A percentile compares a stretch with the other conserved stretches of the same genome.
These are phyloP conservation scores for Chaetomium fimeti DNA, from an alignment of 495 filamentous ascomycete species.

Conservation along the genomic window DNA sequence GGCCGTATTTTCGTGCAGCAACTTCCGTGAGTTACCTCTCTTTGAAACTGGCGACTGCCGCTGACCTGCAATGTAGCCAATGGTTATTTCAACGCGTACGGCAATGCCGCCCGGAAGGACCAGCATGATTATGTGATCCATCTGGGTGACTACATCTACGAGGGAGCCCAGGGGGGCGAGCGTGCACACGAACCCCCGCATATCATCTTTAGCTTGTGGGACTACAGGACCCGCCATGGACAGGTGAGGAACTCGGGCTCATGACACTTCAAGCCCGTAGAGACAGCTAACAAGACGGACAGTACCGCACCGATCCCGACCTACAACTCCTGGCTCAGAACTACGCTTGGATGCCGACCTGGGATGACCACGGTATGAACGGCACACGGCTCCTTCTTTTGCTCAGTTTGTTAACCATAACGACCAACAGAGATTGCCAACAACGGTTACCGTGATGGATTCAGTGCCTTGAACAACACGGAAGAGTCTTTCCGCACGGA, in stretches of 20 bases:
- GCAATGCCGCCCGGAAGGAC: slow-evolving; percentile 63
- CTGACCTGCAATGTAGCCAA: slow-evolving; percentile 40
- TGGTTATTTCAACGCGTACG: slow-evolving; percentile 62
- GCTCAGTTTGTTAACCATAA: not conserved
- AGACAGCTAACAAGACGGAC: not conserved
- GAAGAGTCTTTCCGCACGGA: slow-evolving; percentile 60
- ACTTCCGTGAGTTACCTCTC: slow-evolving; percentile 45
- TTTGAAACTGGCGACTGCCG: slow-evolving; percentile 12
- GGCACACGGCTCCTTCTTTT: not conserved
- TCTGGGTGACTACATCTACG: slow-evolving; percentile 68
- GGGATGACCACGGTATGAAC: slow-evolving; percentile 61
- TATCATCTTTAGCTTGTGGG: slow-evolving; percentile 44
- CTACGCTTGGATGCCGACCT: slow-evolving; percentile 64
- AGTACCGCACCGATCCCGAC: slow-evolving; percentile 44
- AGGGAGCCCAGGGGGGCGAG: slow-evolving; percentile 51
- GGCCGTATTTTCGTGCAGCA: slow-evolving; percentile 55
- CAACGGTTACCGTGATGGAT: slow-evolving; percentile 59
- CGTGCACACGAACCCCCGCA: slow-evolving; percentile 29
- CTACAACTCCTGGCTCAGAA: slow-evolving; percentile 53
- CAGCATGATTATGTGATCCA: slow-evolving; percentile 61
- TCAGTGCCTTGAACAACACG: slow-evolving; percentile 58
- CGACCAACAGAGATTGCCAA: slow-evolving; percentile 56
- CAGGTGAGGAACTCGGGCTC: slow-evolving; percentile 45
- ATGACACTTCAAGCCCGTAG: not conserved
- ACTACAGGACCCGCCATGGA: slow-evolving; percentile 60